These are phyloP conservation scores for Apophysomyces trapeziformis DNA, from an alignment of 371 early-diverging fungal species.

Conservation along the genomic window DNA sequence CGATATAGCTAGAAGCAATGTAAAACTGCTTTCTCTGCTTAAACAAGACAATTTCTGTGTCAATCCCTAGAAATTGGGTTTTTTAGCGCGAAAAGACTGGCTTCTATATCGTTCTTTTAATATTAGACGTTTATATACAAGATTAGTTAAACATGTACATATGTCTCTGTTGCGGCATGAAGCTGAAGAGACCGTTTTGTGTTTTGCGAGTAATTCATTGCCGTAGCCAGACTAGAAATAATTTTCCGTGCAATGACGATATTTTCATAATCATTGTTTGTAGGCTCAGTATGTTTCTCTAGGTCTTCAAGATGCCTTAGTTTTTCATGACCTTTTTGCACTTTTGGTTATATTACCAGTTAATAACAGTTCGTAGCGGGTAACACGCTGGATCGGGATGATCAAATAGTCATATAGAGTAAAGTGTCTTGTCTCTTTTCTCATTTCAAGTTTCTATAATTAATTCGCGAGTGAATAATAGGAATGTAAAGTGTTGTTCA, in stretches of 20 bases:
- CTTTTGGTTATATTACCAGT: slow-evolving; percentile 26
- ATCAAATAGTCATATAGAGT: slow-evolving; percentile 42
- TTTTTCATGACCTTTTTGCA: background rate
- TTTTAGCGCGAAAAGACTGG: no score
- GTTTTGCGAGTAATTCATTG: slow-evolving; percentile 51
- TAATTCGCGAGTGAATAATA: background rate
- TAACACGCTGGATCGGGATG: slow-evolving; percentile 49
- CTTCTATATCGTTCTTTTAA: no score
- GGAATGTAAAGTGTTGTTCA: background rate
- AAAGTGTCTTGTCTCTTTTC: slow-evolving; percentile 46
- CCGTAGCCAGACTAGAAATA: slow-evolving; percentile 37
- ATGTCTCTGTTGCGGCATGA: background rate
- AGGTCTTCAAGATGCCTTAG: slow-evolving; percentile 30
- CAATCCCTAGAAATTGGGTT: no score
- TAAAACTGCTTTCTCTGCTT: no score
- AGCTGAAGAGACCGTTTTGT: background rate
- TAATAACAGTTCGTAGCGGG: slow-evolving; percentile 39
- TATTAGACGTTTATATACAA: no score
- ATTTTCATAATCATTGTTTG: slow-evolving; percentile 41
- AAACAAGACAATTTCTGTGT: no score
- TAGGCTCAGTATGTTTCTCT: slow-evolving; percentile 42
- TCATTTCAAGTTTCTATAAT: slow-evolving; percentile 23
- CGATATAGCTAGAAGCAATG: no score
- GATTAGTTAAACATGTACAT: background rate
- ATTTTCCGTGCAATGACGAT: slow-evolving; percentile 36